phyloP scores from a whole-genome alignment of 2,329 filamentous ascomycete species.

The Fusarium subglutinans region DNA sequence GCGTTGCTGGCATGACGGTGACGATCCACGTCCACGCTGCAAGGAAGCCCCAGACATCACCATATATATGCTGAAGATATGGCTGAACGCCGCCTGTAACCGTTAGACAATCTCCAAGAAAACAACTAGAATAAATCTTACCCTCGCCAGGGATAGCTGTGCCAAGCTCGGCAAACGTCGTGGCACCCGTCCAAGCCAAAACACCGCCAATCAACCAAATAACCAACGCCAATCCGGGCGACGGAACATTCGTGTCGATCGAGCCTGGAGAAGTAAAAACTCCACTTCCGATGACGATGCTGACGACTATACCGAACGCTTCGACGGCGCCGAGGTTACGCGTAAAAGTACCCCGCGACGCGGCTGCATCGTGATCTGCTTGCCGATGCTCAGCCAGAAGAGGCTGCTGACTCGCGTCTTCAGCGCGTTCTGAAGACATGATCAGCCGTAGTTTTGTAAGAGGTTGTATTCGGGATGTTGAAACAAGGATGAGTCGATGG shows the following conservation, averaged over 20 bases:
- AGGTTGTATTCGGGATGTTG: not conserved
- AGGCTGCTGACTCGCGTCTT: constrained; percentile 25
- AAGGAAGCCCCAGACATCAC: constrained; percentile 69
- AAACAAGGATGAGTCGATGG: not conserved
- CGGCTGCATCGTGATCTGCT: not conserved
- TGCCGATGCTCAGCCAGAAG: constrained; percentile 23
- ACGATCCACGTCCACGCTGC: constrained; percentile 74
- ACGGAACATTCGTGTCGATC: constrained; percentile 71
- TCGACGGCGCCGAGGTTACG: constrained; percentile 58
- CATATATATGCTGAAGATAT: constrained; percentile 69
- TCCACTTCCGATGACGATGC: constrained; percentile 71
- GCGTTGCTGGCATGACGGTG: constrained; percentile 70
- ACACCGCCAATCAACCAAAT: constrained; percentile 71
- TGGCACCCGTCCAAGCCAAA: constrained; percentile 71
- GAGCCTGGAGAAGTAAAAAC: constrained; percentile 72
- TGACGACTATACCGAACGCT: constrained; percentile 68
- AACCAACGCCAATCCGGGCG: constrained; percentile 64
- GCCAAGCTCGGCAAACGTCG: constrained; percentile 69
- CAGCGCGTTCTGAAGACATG: constrained; percentile 20
- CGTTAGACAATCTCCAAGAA: not conserved
- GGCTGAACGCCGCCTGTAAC: constrained; percentile 66
- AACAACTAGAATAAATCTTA: constrained; percentile 23
- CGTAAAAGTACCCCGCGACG: constrained; percentile 46
- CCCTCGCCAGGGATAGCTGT: constrained; percentile 70
- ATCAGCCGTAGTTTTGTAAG: fast-evolving